Percentiles rank a stretch among this genome's conserved stretches.
These are phyloP conservation scores for Elsinoe perseae DNA, from an alignment of 2,329 filamentous ascomycete species.

Conservation along the genomic window DNA sequence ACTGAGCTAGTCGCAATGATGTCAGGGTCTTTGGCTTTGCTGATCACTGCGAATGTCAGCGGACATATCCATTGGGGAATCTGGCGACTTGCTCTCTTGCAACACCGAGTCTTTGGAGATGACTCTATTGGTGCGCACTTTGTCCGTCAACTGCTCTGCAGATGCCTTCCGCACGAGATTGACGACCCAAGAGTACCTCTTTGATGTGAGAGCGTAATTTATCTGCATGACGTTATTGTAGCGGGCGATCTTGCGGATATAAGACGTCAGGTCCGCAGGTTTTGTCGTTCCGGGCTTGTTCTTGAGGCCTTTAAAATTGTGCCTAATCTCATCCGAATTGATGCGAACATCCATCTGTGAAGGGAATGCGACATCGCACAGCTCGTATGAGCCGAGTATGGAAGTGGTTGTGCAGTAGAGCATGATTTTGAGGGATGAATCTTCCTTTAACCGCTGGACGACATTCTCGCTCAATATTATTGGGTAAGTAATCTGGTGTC, in stretches of 20 bases:
- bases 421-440: slow-evolving; percentile 64
- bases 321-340: slow-evolving; percentile 79
- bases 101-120: slow-evolving; percentile 77
- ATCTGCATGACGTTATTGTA: slow-evolving; percentile 75
- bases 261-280: slow-evolving; percentile 80
- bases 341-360: slow-evolving; percentile 88
- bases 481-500: slow-evolving; percentile 52
- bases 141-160: slow-evolving; percentile 61
- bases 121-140: slow-evolving; percentile 57
- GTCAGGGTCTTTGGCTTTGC: slow-evolving; percentile 75
- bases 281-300: slow-evolving; percentile 93
- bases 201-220: slow-evolving; percentile 85
- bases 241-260: slow-evolving; percentile 59
- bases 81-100: slow-evolving; percentile 60
- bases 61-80: not conserved
- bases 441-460: slow-evolving; percentile 49
- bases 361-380: slow-evolving; percentile 72
- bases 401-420: slow-evolving; percentile 63
- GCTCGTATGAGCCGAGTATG: slow-evolving; percentile 49
- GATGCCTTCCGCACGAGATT: slow-evolving; percentile 68
- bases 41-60: slow-evolving; percentile 55
- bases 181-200: slow-evolving; percentile 54
- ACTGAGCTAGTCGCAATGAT: slow-evolving; percentile 82
- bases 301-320: slow-evolving; percentile 90
- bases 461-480: slow-evolving; percentile 49